Conservation (phyloP, 2,329 filamentous ascomycete species). For the Leptographium procerum region DNA sequence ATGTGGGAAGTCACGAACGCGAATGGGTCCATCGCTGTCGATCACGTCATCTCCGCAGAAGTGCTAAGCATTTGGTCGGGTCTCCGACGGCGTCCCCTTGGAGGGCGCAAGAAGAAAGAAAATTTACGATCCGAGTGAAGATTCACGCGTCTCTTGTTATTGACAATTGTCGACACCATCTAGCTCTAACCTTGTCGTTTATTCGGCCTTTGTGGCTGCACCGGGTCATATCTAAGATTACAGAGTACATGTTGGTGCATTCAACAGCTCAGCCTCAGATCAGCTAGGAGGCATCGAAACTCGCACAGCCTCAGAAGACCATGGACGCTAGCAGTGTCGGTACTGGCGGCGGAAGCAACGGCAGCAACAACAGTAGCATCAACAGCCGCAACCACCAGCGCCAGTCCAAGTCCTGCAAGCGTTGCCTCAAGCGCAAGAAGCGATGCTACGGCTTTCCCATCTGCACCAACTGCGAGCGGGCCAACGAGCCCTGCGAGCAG, state of each 20-base stretch:
- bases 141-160: not conserved
- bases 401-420: constrained; percentile 8
- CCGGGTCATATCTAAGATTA: not conserved
- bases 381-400: constrained; percentile 1
- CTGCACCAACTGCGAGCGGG: constrained; percentile 7
- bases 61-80: not conserved
- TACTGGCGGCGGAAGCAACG: not conserved
- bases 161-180: not conserved
- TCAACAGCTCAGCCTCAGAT: not conserved
- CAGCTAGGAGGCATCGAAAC: not conserved
- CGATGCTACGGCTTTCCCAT: constrained; percentile 9
- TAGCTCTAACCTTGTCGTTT: not conserved
- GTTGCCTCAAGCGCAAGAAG: constrained; percentile 7
- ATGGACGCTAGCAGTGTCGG: not conserved
- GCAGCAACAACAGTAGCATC: not conserved
- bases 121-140: not conserved
- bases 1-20: not conserved
- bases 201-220: not conserved
- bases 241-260: not conserved
- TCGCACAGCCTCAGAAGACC: not conserved
- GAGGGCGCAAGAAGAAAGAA: not conserved
- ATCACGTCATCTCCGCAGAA: constrained; percentile 1
- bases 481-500: constrained; percentile 5
- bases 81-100: not conserved
- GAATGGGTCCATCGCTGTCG: not conserved